Base-by-base conservation (phyloP, 1,139 yeast genomes). In the Lipomyces yarrowii region DNA sequence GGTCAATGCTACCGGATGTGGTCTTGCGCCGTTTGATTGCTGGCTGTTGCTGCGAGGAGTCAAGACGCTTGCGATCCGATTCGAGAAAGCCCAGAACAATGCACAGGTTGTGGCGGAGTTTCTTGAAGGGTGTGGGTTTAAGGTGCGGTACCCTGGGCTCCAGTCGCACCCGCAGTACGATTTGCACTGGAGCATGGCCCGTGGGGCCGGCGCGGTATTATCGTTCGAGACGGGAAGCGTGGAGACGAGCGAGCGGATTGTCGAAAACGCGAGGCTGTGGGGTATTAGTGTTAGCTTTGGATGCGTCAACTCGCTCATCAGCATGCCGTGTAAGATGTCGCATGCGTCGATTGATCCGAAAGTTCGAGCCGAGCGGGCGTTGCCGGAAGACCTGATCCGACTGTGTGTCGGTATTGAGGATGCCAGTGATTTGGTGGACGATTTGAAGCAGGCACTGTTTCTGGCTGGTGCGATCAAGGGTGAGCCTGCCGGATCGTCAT, bases 211-310 rank as follows among this genome's bases (percentile, higher is more conserved):
- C 51, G 97, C 93, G 0, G 98, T 93, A 11, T 80, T 93, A 67
- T 86, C 94, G 61, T 88, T 93, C 74, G 96, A 92, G 77, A 93
- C 98, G 1, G 96, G 96, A 10, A 83, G 85, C 67, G 83, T 89
- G 61, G 84, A 80, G 66, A 80, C 85, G 59, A 85, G 90, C 57
- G 94, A 90, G 75, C 83, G 84, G 67, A 87, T 93, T 69, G 94
- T 92, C 32, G 94, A 90, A 73, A 81, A 82, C 62, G 86, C 93
- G 11, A 86, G 87, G 65, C 82, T 93, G 57, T 93, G 90, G 81
- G 92, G 94, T 52, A 91, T 93, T 71, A 91, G 97, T 10, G 98
- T 93, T 3, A 90, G 96, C 5, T 93, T 93, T 78, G 98, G 98
- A 23, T 90, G 97, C 77, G 97, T 93, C 66, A 91, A 91, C 79